Conservation (phyloP, 2,329 filamentous ascomycete genomes). For the Pseudocercospora fijiensis region DNA sequence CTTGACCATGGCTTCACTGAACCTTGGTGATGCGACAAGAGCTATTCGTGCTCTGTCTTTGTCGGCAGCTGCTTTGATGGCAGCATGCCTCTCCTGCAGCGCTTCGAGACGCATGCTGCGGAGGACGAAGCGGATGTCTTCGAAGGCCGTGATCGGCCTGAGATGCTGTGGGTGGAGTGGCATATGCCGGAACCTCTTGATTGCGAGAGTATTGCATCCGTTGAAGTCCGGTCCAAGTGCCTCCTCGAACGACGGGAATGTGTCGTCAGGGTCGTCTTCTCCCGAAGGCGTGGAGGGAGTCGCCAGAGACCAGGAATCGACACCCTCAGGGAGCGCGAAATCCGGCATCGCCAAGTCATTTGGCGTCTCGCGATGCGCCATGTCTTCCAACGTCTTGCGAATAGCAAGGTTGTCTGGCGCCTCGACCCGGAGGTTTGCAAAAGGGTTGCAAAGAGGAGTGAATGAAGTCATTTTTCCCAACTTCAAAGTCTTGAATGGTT, state of each 20-base stretch:
- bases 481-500: not conserved
- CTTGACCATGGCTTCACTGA: constrained; percentile 3
- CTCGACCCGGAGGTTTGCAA: constrained; percentile 2
- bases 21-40: not conserved
- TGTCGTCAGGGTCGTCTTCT: not conserved
- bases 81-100: not conserved
- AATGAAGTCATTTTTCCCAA: not conserved
- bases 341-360: not conserved
- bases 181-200: not conserved
- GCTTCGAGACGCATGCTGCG: not conserved
- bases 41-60: not conserved
- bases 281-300: not conserved
- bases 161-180: not conserved
- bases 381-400: not conserved
- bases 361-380: not conserved
- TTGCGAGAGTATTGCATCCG: not conserved
- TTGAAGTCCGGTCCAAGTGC: not conserved
- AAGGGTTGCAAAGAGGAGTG: constrained; percentile 2
- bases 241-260: not conserved
- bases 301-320: not conserved
- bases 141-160: not conserved
- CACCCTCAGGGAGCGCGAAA: not conserved
- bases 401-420: not conserved
- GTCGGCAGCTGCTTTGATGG: constrained; percentile 3
- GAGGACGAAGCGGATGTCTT: not conserved